Evolutionary conservation across 2,329 filamentous ascomycete species (phyloP), one percentile per base, ranked within the genome.

Genomic region (Gaeumannomyces tritici): DNA sequence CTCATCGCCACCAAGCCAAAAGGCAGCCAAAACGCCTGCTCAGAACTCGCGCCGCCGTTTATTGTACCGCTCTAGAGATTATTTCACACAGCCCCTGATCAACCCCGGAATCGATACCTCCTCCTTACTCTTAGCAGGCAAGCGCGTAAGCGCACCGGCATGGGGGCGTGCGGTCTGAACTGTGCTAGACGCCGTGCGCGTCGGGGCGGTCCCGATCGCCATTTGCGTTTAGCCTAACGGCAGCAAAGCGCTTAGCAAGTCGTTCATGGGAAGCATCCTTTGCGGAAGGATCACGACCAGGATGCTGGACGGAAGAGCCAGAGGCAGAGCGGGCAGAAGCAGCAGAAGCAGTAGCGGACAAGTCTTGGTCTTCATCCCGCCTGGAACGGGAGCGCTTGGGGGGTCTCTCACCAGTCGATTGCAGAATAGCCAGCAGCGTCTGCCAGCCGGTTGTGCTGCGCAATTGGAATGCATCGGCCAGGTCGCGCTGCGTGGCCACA

Each of bases 381-480:
- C 33, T 70, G 68, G 75, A 73, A 71, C 77, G 78, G 72, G 73
- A 76, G 73, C 85, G 89, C 83, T 95, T 96, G 76, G 87, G 88
- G 85, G 89, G 86, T 86, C 89, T 89, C 90, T 96, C 93, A 96
- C 93, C 91, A 84, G 91, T 92, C 86, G 92, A 90, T 87, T 95
- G 87, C 79, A 98, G 85, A 74, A 99, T 96, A 75, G 90, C 89
- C 77, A 93, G 83, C 72, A 99, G 83, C 64, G 91, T 98, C 75
- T 93, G 90, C 95, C 95, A 99, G 71, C 95, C 95, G 72, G 89
- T 84, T 69, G 89, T 93, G 69, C 91, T 89, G 76, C 92, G 86
- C 69, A 99, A 83, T 73, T 95, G 88, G 72, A 91, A 87, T 64
- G 88, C 88, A 69, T 96, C 90, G 65, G 88, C 85, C 63, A 90